A percentile compares a stretch with the other conserved stretches of the same genome.
Evolutionary conservation across 2,329 filamentous ascomycete genomes (phyloP).

Genomic region (Apiospora marii): DNA sequence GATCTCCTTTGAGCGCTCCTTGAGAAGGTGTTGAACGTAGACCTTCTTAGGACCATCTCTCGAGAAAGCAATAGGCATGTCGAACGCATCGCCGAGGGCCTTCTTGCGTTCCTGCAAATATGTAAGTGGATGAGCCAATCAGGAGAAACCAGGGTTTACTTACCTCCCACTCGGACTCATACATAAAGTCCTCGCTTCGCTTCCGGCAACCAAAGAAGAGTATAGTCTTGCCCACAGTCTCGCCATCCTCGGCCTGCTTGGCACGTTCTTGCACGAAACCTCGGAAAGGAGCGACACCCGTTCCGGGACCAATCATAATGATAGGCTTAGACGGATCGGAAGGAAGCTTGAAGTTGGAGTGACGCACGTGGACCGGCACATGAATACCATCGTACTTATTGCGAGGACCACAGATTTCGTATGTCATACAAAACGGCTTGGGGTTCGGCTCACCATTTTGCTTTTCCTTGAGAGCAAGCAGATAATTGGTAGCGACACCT

Average conservation of each 20-base stretch:
- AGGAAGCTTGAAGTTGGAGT: slow-evolving; percentile 99
- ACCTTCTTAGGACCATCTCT: slow-evolving; percentile 87
- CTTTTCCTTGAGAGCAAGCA: slow-evolving; percentile 94
- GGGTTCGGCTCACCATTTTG: slow-evolving; percentile 88
- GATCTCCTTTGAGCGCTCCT: slow-evolving; percentile 83
- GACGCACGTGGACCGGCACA: slow-evolving; percentile 92
- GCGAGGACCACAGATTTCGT: slow-evolving; percentile 85
- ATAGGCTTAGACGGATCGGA: slow-evolving; percentile 93
- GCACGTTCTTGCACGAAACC: slow-evolving; percentile 94
- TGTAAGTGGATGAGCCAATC: slow-evolving; percentile 29
- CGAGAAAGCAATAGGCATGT: slow-evolving; percentile 95
- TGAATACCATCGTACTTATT: slow-evolving; percentile 98
- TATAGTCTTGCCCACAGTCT: slow-evolving; percentile 84
- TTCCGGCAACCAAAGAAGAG: slow-evolving; percentile 97
- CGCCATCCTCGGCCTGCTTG: slow-evolving; percentile 79
- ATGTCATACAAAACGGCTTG: slow-evolving; percentile 83
- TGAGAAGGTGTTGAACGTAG: slow-evolving; percentile 93
- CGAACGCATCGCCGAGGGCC: slow-evolving; percentile 85
- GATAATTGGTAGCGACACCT: slow-evolving; percentile 96
- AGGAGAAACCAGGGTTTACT: slow-evolving; percentile 45
- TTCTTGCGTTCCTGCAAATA: slow-evolving; percentile 77
- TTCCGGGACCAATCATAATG: slow-evolving; percentile 96
- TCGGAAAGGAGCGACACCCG: slow-evolving; percentile 95
- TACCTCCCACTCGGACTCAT: slow-evolving; percentile 92
- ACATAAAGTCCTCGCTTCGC: slow-evolving; percentile 88